phyloP scores from a whole-genome alignment of 768 basidiomycete genomes.

The Leccinellum luteum region DNA sequence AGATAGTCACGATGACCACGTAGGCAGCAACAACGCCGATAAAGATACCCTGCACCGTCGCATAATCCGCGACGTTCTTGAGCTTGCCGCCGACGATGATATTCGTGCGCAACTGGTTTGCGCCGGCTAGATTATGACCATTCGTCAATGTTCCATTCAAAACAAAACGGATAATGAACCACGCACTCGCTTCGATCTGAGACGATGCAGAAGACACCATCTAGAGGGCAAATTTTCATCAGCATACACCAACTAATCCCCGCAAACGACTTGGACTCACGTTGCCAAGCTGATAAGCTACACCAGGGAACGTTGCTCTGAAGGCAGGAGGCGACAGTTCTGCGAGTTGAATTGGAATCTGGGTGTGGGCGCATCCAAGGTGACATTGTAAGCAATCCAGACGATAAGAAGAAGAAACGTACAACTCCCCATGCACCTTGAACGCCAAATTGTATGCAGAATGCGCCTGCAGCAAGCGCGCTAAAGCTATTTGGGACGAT shows the following conservation, averaged over 20 bases:
- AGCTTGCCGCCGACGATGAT: slow-evolving; percentile 39
- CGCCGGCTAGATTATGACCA: slow-evolving; percentile 46
- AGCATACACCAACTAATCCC: background rate
- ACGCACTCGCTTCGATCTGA: slow-evolving; percentile 40
- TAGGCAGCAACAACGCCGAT: slow-evolving; percentile 81
- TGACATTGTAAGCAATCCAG: background rate
- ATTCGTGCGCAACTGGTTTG: slow-evolving; percentile 49
- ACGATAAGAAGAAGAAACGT: slow-evolving; percentile 25
- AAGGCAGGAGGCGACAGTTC: slow-evolving; percentile 89
- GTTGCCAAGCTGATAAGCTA: slow-evolving; percentile 83
- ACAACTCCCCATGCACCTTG: slow-evolving; percentile 92
- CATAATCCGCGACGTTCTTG: slow-evolving; percentile 58
- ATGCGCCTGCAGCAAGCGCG: slow-evolving; percentile 76
- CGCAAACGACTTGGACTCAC: slow-evolving; percentile 17
- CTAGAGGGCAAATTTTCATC: slow-evolving; percentile 20
- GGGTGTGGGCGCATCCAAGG: background rate
- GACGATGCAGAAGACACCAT: slow-evolving; percentile 72
- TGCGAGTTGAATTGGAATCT: slow-evolving; percentile 74
- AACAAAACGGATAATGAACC: background rate
- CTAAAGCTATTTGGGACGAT: slow-evolving; percentile 69
- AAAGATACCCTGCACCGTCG: slow-evolving; percentile 83
- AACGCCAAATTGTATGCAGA: slow-evolving; percentile 83
- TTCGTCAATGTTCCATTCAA: background rate
- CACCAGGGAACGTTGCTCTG: slow-evolving; percentile 83
- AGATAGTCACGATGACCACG: slow-evolving; percentile 67